Conservation (phyloP, 345 rosid genomes). For the Pugionium cornutum region DNA sequence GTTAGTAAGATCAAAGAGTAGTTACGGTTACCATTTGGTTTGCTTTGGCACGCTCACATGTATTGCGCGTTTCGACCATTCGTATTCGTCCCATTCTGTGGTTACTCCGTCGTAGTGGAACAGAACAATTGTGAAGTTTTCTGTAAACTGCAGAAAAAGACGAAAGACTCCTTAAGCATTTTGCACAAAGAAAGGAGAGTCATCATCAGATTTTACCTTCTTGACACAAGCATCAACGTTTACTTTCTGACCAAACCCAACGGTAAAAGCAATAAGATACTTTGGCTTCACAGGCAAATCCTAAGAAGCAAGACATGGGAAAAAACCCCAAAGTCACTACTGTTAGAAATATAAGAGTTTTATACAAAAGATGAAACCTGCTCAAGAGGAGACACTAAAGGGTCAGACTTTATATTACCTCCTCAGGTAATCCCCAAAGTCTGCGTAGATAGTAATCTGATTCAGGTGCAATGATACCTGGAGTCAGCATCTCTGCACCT, state of each 20-base stretch:
- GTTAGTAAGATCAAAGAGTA: background rate
- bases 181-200: constrained; percentile 4
- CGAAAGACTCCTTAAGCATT: constrained; percentile 14
- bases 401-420: constrained; percentile 47
- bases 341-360: background rate
- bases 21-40: constrained; percentile 69
- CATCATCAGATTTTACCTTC: constrained; percentile 55
- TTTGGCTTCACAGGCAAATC: constrained; percentile 65
- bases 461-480: constrained; percentile 74
- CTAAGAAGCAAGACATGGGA: constrained; percentile 48
- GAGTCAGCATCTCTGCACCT: constrained; percentile 90
- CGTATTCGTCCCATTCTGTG: constrained; percentile 89
- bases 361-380: constrained; percentile 20
- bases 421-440: constrained; percentile 88
- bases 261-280: constrained; percentile 92
- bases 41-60: constrained; percentile 86
- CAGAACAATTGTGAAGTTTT: constrained; percentile 70
- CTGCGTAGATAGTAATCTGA: constrained; percentile 76
- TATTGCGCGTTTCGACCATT: constrained; percentile 92
- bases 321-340: constrained; percentile 1
- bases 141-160: constrained; percentile 65
- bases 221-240: constrained; percentile 80
- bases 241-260: constrained; percentile 68
- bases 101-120: constrained; percentile 91
- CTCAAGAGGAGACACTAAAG: background rate